phyloP scores from a whole-genome alignment of 805 yeast species.

The Spathaspora sp. region DNA sequence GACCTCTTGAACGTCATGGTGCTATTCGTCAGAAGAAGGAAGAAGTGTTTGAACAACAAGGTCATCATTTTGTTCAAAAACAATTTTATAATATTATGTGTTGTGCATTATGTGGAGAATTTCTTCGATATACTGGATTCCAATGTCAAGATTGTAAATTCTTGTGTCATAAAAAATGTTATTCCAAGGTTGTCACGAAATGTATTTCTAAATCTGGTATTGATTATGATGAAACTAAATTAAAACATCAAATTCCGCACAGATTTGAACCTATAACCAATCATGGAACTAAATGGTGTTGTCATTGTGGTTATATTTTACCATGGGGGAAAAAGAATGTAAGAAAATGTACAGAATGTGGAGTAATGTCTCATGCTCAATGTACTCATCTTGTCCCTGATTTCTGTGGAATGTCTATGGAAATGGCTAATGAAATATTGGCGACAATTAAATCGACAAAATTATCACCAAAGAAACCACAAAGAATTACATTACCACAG shows the following conservation, averaged over 20 bases:
- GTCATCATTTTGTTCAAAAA: conserved; percentile 94
- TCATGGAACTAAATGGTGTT: conserved; percentile 98
- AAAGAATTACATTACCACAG: not conserved
- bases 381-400: conserved; percentile 97
- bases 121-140: conserved; percentile 79
- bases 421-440: conserved; percentile 86
- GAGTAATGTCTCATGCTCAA: conserved; percentile 87
- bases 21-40: conserved; percentile 93
- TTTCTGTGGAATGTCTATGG: conserved; percentile 98
- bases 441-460: conserved; percentile 74
- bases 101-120: conserved; percentile 96
- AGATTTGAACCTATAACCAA: conserved; percentile 90
- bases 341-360: conserved; percentile 90
- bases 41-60: conserved; percentile 90
- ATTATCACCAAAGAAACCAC: conserved; percentile 11
- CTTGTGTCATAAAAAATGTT: conserved; percentile 78
- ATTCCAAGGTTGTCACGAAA: conserved; percentile 74
- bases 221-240: conserved; percentile 74
- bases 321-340: conserved; percentile 95
- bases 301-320: conserved; percentile 95
- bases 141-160: conserved; percentile 85
- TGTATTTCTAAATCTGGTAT: conserved; percentile 76
- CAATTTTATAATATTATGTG: conserved; percentile 95
- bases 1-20: conserved; percentile 78
- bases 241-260: conserved; percentile 96